Evolutionary conservation across 371 early-diverging fungal genomes (phyloP).

Genomic region (Mortierella sp.): DNA sequence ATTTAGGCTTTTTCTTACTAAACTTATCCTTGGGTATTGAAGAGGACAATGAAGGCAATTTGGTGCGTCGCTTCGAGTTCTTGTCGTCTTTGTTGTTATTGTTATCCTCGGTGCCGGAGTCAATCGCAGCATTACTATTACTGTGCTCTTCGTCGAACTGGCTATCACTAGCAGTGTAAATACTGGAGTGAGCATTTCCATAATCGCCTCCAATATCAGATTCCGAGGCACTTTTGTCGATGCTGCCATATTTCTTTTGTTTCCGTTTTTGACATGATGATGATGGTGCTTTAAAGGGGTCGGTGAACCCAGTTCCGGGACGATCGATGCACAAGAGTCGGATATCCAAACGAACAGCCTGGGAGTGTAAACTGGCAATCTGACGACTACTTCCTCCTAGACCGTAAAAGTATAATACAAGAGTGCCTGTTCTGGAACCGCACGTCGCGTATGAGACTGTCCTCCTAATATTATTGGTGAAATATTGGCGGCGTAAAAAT

Average conservation of each 20-base stretch:
- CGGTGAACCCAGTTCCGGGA: conserved; percentile 48
- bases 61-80: not conserved
- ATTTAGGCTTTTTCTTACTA: not conserved
- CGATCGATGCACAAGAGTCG: conserved; percentile 45
- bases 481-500: no score
- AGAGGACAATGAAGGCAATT: not conserved
- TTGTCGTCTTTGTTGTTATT: not conserved
- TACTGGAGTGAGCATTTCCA: not conserved
- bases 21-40: not conserved
- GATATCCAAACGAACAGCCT: conserved; percentile 46
- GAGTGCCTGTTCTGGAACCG: conserved; percentile 43
- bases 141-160: not conserved
- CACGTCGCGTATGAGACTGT: conserved; percentile 41
- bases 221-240: not conserved
- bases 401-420: conserved; percentile 44
- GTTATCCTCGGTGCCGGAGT: not conserved
- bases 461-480: conserved; percentile 16
- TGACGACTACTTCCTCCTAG: conserved; percentile 50
- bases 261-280: not conserved
- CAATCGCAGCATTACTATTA: not conserved
- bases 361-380: conserved; percentile 46
- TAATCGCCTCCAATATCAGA: not conserved
- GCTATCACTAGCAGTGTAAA: not conserved
- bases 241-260: not conserved
- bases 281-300: conserved; percentile 24